These are phyloP conservation scores for Geotrichum macrosporum DNA, from an alignment of 1,139 yeast species.

Conservation along the genomic window DNA sequence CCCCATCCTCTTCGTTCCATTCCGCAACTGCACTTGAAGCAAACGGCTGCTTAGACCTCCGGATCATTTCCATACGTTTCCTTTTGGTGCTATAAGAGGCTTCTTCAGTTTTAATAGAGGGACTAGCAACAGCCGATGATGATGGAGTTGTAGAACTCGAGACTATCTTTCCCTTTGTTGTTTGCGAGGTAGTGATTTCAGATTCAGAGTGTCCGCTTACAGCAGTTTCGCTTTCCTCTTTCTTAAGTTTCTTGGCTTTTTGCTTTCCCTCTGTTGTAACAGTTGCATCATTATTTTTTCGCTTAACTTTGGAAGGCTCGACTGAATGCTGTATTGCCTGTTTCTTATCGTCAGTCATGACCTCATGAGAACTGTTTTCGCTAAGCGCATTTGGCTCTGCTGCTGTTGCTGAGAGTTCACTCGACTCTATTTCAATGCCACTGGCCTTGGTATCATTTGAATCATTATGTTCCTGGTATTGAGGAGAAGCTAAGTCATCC, in stretches of 20 bases:
- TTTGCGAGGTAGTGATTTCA: background rate
- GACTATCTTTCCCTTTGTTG: background rate
- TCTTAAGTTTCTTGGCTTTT: conserved; percentile 14
- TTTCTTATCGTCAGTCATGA: background rate
- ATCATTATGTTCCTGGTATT: background rate
- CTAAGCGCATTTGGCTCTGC: no score
- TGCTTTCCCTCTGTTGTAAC: conserved; percentile 6
- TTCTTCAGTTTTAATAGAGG: background rate
- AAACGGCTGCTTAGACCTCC: background rate
- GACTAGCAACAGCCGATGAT: background rate
- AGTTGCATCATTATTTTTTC: conserved; percentile 2
- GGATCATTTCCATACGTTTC: background rate
- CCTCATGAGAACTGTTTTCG: background rate
- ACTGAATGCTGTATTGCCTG: background rate
- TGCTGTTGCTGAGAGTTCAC: no score
- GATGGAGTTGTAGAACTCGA: conserved; percentile 5
- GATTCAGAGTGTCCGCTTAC: background rate
- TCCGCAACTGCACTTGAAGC: background rate
- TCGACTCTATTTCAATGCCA: no score
- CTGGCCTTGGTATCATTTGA: no score
- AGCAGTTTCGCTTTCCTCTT: conserved; percentile 7
- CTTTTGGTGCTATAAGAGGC: conserved; percentile 1
- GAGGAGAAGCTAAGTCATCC: background rate
- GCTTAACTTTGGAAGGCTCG: background rate
- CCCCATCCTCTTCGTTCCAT: conserved; percentile 12